Conservation (phyloP, 306 rosid genomes). For the Malus fusca region DNA sequence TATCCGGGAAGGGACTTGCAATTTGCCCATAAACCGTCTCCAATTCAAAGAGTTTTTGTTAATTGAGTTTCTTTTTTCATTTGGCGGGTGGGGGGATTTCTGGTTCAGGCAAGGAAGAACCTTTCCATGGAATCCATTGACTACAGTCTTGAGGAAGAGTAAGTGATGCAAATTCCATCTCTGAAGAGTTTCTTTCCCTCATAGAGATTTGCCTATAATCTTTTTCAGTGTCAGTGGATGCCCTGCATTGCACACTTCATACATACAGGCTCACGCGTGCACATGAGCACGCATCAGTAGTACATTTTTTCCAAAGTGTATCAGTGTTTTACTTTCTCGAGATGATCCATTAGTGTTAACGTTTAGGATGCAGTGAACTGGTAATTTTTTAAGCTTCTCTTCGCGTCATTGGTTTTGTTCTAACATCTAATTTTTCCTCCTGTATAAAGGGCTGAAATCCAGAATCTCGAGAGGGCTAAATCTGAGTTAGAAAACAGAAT, state of each 20-base stretch:
- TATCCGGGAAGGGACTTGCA: background rate
- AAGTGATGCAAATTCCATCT: conserved; percentile 39
- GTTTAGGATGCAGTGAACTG: background rate
- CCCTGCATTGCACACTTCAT: background rate
- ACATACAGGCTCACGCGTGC: background rate
- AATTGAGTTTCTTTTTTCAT: background rate
- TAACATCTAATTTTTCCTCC: conserved; percentile 21
- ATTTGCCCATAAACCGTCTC: conserved; percentile 3
- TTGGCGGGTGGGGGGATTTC: conserved; percentile 4
- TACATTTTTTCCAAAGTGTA: background rate
- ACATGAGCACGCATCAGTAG: background rate
- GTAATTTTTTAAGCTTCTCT: background rate
- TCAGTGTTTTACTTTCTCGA: background rate
- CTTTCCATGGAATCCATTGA: conserved; percentile 88
- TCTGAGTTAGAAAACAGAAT: conserved; percentile 52
- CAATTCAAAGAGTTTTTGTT: background rate
- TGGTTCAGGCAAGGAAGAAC: conserved; percentile 81
- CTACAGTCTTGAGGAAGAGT: conserved; percentile 55
- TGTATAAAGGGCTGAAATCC: conserved; percentile 54
- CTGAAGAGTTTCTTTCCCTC: conserved; percentile 6
- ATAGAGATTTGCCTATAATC: background rate
- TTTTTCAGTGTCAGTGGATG: conserved; percentile 1
- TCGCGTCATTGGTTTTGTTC: background rate
- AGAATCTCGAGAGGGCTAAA: conserved; percentile 54
- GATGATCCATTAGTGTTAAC: background rate